Evolutionary conservation across 2,329 filamentous ascomycete genomes (phyloP).

Genomic region (Bipolaris cookei): DNA sequence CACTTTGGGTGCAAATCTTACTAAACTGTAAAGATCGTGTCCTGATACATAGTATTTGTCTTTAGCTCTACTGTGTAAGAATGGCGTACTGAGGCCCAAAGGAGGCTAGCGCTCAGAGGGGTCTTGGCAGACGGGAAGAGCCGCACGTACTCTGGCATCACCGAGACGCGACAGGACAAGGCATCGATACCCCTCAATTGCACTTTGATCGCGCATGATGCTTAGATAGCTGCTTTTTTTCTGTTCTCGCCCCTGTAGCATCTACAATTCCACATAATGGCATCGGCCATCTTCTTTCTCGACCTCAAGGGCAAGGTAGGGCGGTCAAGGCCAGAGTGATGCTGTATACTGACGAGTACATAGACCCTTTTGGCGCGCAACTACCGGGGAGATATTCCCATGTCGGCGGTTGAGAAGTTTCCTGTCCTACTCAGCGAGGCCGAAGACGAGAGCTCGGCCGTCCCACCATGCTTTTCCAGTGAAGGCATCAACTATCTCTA

Average conservation of each 20-base stretch:
- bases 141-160: constrained; percentile 19
- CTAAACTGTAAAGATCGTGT: no score
- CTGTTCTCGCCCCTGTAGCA: background rate
- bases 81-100: background rate
- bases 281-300: constrained; percentile 96
- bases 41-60: no score
- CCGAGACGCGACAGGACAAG: constrained; percentile 15
- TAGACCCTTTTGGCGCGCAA: constrained; percentile 98
- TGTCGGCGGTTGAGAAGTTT: constrained; percentile 99
- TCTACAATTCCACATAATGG: constrained; percentile 66
- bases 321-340: constrained; percentile 29
- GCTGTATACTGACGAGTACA: constrained; percentile 36
- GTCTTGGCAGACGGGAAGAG: constrained; percentile 17
- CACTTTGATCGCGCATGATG: constrained; percentile 17
- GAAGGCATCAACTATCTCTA: constrained; percentile 99
- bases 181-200: constrained; percentile 13
- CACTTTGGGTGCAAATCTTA: no score
- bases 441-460: constrained; percentile 97
- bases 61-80: background rate
- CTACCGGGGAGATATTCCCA: constrained; percentile 97
- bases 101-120: background rate
- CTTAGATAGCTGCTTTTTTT: constrained; percentile 9
- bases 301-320: constrained; percentile 99
- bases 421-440: constrained; percentile 94
- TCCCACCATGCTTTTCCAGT: constrained; percentile 96